Base-by-base conservation (phyloP, 2,329 filamentous ascomycete species). In the Microdochium bolleyi region DNA sequence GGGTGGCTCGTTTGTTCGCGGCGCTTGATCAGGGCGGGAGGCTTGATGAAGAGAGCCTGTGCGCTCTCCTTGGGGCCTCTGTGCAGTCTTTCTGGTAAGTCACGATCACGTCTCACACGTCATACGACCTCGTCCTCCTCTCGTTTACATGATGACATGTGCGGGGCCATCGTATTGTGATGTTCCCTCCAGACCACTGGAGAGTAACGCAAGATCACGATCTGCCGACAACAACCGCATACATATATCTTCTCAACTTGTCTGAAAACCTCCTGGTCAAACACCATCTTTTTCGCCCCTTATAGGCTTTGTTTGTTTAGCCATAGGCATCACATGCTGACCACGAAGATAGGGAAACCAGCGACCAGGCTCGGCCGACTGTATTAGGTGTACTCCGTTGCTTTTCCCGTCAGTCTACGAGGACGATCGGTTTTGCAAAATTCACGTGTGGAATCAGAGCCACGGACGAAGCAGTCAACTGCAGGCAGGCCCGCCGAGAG, bases 171-270 rank as follows among this genome's bases (percentile, higher is more conserved):
- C 75, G 65, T 64, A 72, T 19, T 14, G 41, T 46, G 41, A 46
- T 46, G 19, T 41, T 41, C 41, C 41, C 41, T 19, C 21, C 41
- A 46, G 41, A 46, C 21, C 41, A 46, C 41, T 46, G 41, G 21
- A 22, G 41, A 19, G 41, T 30, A 22, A 21, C 19, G 14, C 16
- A 46, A 46, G 22, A 46, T 46, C 41, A 46, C 19, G 21, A 16
- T 22, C 41, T 84, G 81, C 70, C 77, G 82, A 80, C 68, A 79
- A 79, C 70, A 76, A 81, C 82, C 83, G 82, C 80, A 73, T 73
- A 72, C 74, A 68, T 58, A 69, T 72, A 84, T 85, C 82, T 85
- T 85, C 82, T 85, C 82, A 80, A 65, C 56, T 64, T 73, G 67
- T 83, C 78, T 83, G 80, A 83, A 66, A 58, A 52, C 24, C 25